Conservation (phyloP, 495 filamentous ascomycete genomes). For the Lasiosphaeria miniovina region DNA sequence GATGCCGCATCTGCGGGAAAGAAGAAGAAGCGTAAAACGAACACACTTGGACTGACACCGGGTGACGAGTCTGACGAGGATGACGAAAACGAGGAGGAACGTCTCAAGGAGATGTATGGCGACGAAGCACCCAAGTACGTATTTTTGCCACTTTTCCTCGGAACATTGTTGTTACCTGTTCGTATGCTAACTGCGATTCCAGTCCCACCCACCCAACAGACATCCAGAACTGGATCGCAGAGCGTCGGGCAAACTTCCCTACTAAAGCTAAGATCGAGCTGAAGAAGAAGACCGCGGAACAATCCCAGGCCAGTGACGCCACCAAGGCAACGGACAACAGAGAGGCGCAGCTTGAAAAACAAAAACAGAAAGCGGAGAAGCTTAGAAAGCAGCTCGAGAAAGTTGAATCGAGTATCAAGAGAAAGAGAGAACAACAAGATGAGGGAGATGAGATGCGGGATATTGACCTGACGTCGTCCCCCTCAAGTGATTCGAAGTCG, state of each 20-base stretch:
- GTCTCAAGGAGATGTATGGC: constrained; percentile 60
- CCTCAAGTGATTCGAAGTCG: constrained; percentile 37
- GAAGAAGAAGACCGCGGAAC: constrained; percentile 41
- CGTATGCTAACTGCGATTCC: constrained; percentile 20
- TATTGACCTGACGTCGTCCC: constrained; percentile 34
- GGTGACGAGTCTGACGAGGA: constrained; percentile 69
- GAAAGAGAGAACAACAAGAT: constrained; percentile 55
- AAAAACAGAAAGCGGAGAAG: constrained; percentile 47
- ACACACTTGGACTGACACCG: constrained; percentile 77
- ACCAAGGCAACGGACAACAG: constrained; percentile 24
- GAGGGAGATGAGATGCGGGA: constrained; percentile 55
- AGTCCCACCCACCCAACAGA: constrained; percentile 54
- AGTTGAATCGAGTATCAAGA: constrained; percentile 53
- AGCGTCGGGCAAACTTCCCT: constrained; percentile 74
- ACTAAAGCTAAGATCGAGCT: constrained; percentile 61
- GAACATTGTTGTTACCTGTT: constrained; percentile 13
- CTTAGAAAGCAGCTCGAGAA: constrained; percentile 50
- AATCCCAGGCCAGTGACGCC: constrained; percentile 23
- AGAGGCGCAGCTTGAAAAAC: constrained; percentile 34
- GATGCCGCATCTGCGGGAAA: constrained; percentile 54
- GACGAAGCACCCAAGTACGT: constrained; percentile 47
- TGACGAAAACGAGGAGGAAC: constrained; percentile 70
- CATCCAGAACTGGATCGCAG: constrained; percentile 74
- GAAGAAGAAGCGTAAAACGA: constrained; percentile 76
- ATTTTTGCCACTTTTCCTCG: constrained; percentile 30